Evolutionary conservation across 2,329 filamentous ascomycete species (phyloP), one percentile per base, ranked within the genome.

Genomic region (Emericellopsis cladophorae): DNA sequence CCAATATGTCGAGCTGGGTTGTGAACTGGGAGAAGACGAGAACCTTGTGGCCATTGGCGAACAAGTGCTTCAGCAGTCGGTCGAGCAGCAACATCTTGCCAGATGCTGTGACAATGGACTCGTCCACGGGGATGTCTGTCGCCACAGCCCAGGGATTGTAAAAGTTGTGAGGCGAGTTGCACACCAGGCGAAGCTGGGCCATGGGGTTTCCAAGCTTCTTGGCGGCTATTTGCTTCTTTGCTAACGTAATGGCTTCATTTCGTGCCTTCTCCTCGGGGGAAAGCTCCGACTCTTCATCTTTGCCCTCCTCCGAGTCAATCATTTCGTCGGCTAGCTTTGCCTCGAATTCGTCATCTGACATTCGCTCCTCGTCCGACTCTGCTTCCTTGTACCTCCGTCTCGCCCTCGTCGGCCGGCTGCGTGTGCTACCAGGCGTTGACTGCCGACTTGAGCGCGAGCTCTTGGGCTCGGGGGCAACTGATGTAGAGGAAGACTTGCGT

Each of bases 21-120:
- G 89, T 93, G 65, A 98, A 98, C 54, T 98, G 92, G 0, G 86
- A 93, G 60, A 98, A 98, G 40, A 98, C 87, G 36, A 98, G 74
- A 23, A 96, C 82, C 54, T 96, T 96, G 64, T 95, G 89, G 4
- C 76, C 81, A 1, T 76, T 71, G 0, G 66, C 48, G 44, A 98
- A 81, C 0, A 98, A 70, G 2, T 71, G 70, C 0, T 84, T 84
- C 0, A 98, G 72, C 0, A 98, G 71, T 0, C 87, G 79, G 56
- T 98, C 92, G 0, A 98, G 74, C 1, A 98, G 74, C 2, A 95
- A 74, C 87, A 98, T 95, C 58, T 98, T 98, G 12, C 92, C 92
- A 0, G 88, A 95, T 0, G 85, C 78, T 0, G 83, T 90, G 29
- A 98, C 76, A 6, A 98, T 74, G 1, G 74, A 81, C 54, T 93